Percentiles rank a stretch among this genome's conserved stretches.
These are phyloP conservation scores for Stentor roeselii DNA, from an alignment of 73 alveolate genomes.

Conservation along the genomic window DNA sequence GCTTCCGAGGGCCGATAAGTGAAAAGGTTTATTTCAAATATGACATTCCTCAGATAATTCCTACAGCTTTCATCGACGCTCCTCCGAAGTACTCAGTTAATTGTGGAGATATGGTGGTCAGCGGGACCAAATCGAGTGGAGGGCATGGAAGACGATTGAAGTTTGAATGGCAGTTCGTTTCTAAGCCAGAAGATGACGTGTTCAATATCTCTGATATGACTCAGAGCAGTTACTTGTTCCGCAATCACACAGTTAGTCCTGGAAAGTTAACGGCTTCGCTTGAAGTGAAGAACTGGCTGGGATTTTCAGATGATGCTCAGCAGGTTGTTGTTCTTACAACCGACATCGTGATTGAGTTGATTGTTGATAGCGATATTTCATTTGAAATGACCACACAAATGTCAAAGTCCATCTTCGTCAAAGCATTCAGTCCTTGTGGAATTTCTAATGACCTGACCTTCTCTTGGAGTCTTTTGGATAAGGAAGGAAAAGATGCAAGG, in stretches of 20 bases:
- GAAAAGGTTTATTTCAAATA: background rate
- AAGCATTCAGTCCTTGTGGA: background rate
- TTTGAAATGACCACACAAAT: background rate
- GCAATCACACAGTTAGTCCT: background rate
- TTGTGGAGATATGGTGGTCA: background rate
- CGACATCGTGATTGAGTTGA: background rate
- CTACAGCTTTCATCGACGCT: background rate
- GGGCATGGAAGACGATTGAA: background rate
- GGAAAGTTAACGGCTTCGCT: background rate
- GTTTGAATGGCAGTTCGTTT: background rate
- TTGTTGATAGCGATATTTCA: background rate
- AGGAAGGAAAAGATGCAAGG: background rate
- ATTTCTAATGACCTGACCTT: background rate
- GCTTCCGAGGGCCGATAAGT: background rate
- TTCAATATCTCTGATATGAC: background rate
- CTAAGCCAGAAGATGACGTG: background rate
- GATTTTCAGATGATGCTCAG: background rate
- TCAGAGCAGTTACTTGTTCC: background rate
- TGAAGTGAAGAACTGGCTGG: background rate
- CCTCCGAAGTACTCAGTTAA: background rate
- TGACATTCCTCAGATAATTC: background rate
- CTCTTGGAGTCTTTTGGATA: background rate
- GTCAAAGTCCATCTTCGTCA: constrained; percentile 5
- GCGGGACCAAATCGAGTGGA: background rate
- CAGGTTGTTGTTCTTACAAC: background rate